phyloP scores from a whole-genome alignment of 2,329 filamentous ascomycete genomes.

The Microcyclosporella mali region DNA sequence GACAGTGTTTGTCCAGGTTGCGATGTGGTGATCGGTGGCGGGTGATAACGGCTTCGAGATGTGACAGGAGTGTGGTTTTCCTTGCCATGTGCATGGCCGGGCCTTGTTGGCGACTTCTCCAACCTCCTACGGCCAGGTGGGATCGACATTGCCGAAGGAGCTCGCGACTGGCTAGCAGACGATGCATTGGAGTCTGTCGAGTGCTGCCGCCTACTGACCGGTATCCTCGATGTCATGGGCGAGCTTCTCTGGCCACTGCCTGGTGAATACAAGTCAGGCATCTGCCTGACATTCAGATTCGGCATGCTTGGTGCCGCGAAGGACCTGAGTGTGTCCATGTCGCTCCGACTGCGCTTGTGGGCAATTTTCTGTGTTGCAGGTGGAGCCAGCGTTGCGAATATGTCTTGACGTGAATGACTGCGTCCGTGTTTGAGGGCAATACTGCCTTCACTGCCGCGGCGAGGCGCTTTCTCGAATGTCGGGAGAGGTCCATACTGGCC shows the following conservation, averaged over 20 bases:
- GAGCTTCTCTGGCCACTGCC: slow-evolving; percentile 13
- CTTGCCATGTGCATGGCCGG: slow-evolving; percentile 15
- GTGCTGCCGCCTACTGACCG: slow-evolving; percentile 26
- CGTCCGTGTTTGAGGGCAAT: slow-evolving; percentile 49
- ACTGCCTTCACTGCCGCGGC: slow-evolving; percentile 67
- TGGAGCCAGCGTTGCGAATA: slow-evolving; percentile 17
- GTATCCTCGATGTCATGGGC: slow-evolving; percentile 25
- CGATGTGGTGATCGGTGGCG: slow-evolving; percentile 25
- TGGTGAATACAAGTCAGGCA: slow-evolving; percentile 18
- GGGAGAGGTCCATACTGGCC: slow-evolving; percentile 25
- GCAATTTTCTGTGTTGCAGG: slow-evolving; percentile 19
- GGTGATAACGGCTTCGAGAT: slow-evolving; percentile 30
- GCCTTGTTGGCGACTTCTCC: slow-evolving; percentile 27
- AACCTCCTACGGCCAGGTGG: slow-evolving; percentile 18
- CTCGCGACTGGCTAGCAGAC: slow-evolving; percentile 20
- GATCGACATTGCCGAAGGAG: slow-evolving; percentile 26
- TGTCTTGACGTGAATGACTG: slow-evolving; percentile 48
- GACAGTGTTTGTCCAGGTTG: slow-evolving; percentile 43
- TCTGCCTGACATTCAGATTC: slow-evolving; percentile 18
- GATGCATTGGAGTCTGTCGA: slow-evolving; percentile 30
- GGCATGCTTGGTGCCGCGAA: slow-evolving; percentile 25
- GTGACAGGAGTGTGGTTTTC: slow-evolving; percentile 25
- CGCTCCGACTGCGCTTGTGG: slow-evolving; percentile 31
- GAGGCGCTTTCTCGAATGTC: slow-evolving; percentile 19
- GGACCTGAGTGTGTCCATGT: slow-evolving; percentile 23